Evolutionary conservation across 768 basidiomycete genomes (phyloP), one percentile per base, ranked within the genome.

Genomic region (Kockovaella imperatae): DNA sequence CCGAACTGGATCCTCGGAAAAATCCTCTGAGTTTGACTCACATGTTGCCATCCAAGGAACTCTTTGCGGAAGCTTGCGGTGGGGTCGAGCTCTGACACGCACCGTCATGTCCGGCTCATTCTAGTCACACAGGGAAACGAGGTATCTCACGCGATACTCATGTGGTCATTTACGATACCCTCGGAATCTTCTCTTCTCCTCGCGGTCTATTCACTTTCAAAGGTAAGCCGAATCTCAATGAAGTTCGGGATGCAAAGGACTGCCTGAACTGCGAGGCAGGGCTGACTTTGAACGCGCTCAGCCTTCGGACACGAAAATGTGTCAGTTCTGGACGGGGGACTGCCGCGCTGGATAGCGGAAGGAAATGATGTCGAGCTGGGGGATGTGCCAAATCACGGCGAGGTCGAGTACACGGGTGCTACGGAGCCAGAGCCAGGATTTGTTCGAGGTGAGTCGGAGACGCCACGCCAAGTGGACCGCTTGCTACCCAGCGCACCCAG

Each of bases 201-300:
- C 80, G 95, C 50, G 87, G 88, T 1, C 77, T 90, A 35, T 97
- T 86, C 76, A 97, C 87, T 76, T 95, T 97, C 78, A 80, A 85
- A 44, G 73, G 72, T 45, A 20, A 54, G 53, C 54, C 44, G 3
- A 35, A 25, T 18, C 28, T 21, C 25, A 15, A 8, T 30, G 25
- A 36, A 25, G 29, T 15, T 5, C 24, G 17, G 5, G 34, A 34
- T 28, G 42, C 11, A 42, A 14, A 14, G 34, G 23, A n/a, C 10
- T 11, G 11, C 32, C n/a, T n/a, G n/a, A n/a, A n/a, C n/a, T n/a
- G n/a, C n/a, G n/a, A n/a, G n/a, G n/a, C n/a, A n/a, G 13, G 18
- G 24, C 29, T 31, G 35, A 44, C 17, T 17, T 41, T 28, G 13
- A 40, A 32, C 31, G 10, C 10, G 10, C 10, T 32, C 70, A 72